phyloP scores from a whole-genome alignment of 495 filamentous ascomycete species.

The Rostrohypoxylon terebratum region DNA sequence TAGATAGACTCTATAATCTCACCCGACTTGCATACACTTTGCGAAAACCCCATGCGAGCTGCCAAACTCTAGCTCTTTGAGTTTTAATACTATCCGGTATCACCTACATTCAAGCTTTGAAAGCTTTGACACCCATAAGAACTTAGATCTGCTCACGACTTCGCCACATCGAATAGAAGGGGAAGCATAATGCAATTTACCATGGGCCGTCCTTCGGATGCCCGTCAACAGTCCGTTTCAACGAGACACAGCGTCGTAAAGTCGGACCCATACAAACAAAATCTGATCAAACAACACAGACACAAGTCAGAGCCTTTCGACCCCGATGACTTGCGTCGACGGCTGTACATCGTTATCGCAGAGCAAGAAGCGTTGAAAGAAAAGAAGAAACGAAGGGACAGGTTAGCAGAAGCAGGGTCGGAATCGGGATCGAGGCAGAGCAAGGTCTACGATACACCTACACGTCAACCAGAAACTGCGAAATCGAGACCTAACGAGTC shows the following conservation, averaged over 20 bases:
- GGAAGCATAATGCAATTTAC: conserved; percentile 36
- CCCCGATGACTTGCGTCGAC: conserved; percentile 61
- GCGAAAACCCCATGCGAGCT: background rate
- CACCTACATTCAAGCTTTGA: conserved; percentile 15
- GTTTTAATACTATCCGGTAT: conserved; percentile 18
- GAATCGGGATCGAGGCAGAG: conserved; percentile 18
- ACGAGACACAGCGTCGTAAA: conserved; percentile 23
- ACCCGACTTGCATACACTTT: background rate
- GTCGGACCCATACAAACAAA: conserved; percentile 31
- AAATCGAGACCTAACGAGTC: conserved; percentile 27
- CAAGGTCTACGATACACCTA: conserved; percentile 31
- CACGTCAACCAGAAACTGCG: background rate
- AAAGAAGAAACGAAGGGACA: conserved; percentile 25
- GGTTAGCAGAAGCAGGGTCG: conserved; percentile 10
- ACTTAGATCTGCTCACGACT: background rate
- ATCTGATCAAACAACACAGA: conserved; percentile 24
- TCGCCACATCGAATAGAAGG: background rate
- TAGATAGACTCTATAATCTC: conserved; percentile 6
- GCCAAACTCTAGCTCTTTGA: background rate
- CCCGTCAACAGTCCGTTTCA: conserved; percentile 15
- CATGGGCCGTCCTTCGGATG: conserved; percentile 40
- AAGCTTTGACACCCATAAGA: conserved; percentile 8
- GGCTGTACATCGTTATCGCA: conserved; percentile 58
- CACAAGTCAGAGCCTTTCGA: conserved; percentile 62
- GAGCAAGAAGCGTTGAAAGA: conserved; percentile 54